Evolutionary conservation across 208 protist genomes (phyloP), one percentile per base, ranked within the genome.

Genomic region (Herpetomonas tarakana): DNA sequence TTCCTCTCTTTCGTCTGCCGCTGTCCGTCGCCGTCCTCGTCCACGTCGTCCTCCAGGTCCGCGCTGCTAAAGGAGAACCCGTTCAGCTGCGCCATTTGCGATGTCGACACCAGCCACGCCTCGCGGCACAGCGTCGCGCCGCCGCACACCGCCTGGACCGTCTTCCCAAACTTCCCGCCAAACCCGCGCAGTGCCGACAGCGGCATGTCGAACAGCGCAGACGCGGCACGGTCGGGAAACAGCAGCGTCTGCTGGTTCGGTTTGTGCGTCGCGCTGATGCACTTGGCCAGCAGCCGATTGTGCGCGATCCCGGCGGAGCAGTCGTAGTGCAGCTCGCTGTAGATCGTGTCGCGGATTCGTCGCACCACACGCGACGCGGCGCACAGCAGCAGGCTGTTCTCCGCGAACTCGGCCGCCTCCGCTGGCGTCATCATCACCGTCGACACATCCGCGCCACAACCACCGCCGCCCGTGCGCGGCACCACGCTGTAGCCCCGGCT

Each of bases 281-380:
- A 73, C 74, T 96, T 96, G 28, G 91, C 76, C 28, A 96, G 75
- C 51, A 91, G 54, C 52, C 83, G 81, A 50, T 91, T 94, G 70
- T 91, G 78, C 31, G 87, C 78, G 56, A 96, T 87, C 31, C 91
- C 91, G 21, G 87, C 91, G 29, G 78, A 89, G 76, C 83, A 92
- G 35, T 91, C 84, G 71, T 91, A 96, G 56, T 76, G 73, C 58
- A 92, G 78, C 58, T 82, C 74, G n/a, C 62, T 52, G 57, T 71
- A 69, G 52, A 96, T 71, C 35, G 54, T 53, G 27, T 74, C 54
- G 3, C 86, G 86, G 44, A 92, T 72, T 7, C 70, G 67, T 62
- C 31, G 56, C 46, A 93, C 80, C 44, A 93, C 82, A 21, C 68
- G 73, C 51, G 81, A 80, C n/a, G 81, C 77, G n/a, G 79, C 82